Base-by-base conservation (phyloP, 2,329 filamentous ascomycete genomes). In the Lasiodiplodia sp. region DNA sequence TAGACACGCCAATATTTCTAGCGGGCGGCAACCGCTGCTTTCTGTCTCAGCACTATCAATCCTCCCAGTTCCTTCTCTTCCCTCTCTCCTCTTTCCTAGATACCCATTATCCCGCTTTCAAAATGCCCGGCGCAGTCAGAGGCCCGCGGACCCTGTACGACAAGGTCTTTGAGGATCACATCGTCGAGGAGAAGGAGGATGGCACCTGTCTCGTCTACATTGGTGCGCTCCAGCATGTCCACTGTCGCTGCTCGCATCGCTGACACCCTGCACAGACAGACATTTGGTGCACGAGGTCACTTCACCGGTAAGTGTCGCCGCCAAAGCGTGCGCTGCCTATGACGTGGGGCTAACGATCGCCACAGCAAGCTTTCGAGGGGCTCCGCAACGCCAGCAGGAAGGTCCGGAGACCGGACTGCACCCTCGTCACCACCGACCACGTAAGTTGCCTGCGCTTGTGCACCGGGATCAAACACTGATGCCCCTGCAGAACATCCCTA, bases 201-300 rank as follows among this genome's bases (percentile, higher is more conserved):
- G 95, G 95, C 82, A 97, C 94, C 69, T 86, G 96, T 75, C 85
- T 97, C 72, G 86, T 98, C 69, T 98, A 98, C 81, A 98, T 98
- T 78, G 93, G 93, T 94, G 85, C 74, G 88, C 80, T 31, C 55
- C 14, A 55, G 18, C 60, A n/a, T 52, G 28, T 47, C 40, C 62
- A 8, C 21, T 34, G 68, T 34, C 25, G 21, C 38, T 31, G 31
- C 44, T 52, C 64, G 55, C 37, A 28, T 60, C 64, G 67, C 73
- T 80, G 71, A 80, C 72, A 68, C 62, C 64, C 58, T n/a, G 56
- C 69, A 68, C 75, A 94, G 93, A 97, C 83, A 89, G 96, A 81
- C 96, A 99, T 86, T 87, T 99, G 71, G 94, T 98, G 71, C 96
- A 99, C 80, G 96, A 99, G 86, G 96, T 99, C 79, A 99, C 96